A percentile compares a stretch with the other conserved stretches of the same genome.
Conservation (phyloP, 768 basidiomycete genomes). For the Collybia mongolica region DNA sequence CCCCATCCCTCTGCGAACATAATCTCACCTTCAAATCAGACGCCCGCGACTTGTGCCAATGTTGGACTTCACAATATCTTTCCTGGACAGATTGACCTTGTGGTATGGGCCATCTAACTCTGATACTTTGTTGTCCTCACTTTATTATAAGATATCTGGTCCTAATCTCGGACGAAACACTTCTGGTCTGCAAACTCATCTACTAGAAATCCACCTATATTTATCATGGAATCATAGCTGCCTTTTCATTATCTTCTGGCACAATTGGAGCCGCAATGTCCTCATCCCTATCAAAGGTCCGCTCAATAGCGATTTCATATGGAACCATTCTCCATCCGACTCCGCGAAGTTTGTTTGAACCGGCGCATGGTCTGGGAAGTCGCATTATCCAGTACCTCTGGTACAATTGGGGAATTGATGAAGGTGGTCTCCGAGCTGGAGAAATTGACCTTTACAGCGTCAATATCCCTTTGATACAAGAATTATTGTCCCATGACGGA, state of each 20-base stretch:
- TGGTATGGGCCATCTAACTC: constrained; percentile 46
- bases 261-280: constrained; percentile 92
- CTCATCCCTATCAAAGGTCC: constrained; percentile 64
- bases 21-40: constrained; percentile 39
- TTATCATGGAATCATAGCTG: constrained; percentile 43
- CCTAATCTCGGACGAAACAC: constrained; percentile 87
- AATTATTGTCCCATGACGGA: constrained; percentile 55
- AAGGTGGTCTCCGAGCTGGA: constrained; percentile 50
- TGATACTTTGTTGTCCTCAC: constrained; percentile 1
- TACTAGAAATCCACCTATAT: not conserved
- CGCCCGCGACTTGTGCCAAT: constrained; percentile 90
- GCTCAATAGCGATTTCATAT: constrained; percentile 88
- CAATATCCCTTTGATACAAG: constrained; percentile 82
- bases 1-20: constrained; percentile 4
- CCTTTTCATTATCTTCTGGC: constrained; percentile 87
- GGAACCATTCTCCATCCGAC: constrained; percentile 75
- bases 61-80: constrained; percentile 89
- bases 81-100: constrained; percentile 83
- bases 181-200: constrained; percentile 48
- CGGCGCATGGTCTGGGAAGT: constrained; percentile 70
- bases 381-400: constrained; percentile 75
- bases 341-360: constrained; percentile 53
- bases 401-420: constrained; percentile 81
- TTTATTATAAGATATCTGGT: constrained; percentile 65
- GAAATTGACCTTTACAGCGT: constrained; percentile 84